These are phyloP conservation scores for Rhododendron mucronatum DNA, from an alignment of 148 eudicot genomes.

Conservation along the genomic window DNA sequence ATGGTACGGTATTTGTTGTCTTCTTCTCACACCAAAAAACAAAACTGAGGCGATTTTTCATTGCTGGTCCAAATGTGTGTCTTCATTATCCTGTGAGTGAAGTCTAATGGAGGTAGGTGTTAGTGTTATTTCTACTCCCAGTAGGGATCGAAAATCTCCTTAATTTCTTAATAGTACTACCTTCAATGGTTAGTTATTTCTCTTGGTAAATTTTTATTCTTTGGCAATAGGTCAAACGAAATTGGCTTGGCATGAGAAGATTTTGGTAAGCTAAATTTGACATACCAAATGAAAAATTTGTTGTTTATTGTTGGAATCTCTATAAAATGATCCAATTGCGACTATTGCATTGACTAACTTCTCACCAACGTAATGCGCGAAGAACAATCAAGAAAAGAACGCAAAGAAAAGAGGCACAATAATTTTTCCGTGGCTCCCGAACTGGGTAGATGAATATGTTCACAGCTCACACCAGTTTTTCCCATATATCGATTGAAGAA, in stretches of 20 bases:
- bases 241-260: too few relatives aligned
- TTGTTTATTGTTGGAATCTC: neutral
- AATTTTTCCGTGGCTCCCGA: neutral
- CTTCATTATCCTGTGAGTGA: neutral
- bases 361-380: neutral
- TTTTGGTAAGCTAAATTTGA: neutral
- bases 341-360: neutral
- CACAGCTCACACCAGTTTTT: neutral
- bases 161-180: too few relatives aligned
- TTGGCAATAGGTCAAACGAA: too few relatives aligned
- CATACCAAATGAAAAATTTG: neutral
- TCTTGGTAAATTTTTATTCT: too few relatives aligned
- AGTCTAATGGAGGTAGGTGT: neutral
- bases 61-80: neutral
- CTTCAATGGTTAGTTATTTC: neutral
- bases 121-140: neutral
- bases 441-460: neutral
- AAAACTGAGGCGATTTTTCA: neutral
- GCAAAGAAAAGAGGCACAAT: neutral
- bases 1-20: neutral
- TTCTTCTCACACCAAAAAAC: neutral
- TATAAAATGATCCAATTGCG: neutral
- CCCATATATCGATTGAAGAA: neutral
- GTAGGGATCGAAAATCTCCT: neutral
- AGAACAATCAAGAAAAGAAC: neutral